These are phyloP conservation scores for Rhinocladiella similis DNA, from an alignment of 2,329 filamentous ascomycete species.

Conservation along the genomic window DNA sequence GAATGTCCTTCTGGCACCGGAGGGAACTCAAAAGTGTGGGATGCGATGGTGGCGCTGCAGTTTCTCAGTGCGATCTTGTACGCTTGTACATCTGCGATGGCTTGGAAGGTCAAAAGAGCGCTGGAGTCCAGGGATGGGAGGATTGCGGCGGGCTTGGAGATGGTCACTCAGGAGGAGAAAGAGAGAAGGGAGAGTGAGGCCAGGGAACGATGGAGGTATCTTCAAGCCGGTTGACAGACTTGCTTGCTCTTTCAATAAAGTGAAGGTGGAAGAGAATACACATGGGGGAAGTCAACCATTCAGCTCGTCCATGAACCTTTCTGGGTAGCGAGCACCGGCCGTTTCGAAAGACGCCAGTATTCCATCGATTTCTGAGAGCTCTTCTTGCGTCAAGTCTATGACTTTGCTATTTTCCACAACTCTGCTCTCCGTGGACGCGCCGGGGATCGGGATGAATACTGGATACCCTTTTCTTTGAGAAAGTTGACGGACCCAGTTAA, in stretches of 20 bases:
- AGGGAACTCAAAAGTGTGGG: constrained; percentile 22
- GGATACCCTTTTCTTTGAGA: constrained; percentile 38
- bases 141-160: constrained; percentile 22
- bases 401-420: constrained; percentile 41
- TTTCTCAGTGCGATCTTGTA: constrained; percentile 25
- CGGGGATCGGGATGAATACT: constrained; percentile 44
- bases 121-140: constrained; percentile 21
- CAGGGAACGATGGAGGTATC: constrained; percentile 27
- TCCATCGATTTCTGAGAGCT: constrained; percentile 45
- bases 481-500: constrained; percentile 65
- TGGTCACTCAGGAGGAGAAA: constrained; percentile 27
- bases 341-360: constrained; percentile 39
- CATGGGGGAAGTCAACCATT: too few species aligned
- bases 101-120: constrained; percentile 20
- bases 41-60: constrained; percentile 25
- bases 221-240: constrained; percentile 16
- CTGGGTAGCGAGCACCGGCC: too few species aligned
- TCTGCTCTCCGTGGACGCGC: constrained; percentile 36
- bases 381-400: constrained; percentile 42
- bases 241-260: too few species aligned
- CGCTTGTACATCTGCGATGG: constrained; percentile 23
- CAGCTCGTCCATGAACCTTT: too few species aligned
- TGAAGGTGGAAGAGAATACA: neutral
- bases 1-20: constrained; percentile 24
- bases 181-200: constrained; percentile 26